A percentile compares a stretch with the other conserved stretches of the same genome.
phyloP scores from a whole-genome alignment of 345 rosid species.

The Corchorus capsularis region DNA sequence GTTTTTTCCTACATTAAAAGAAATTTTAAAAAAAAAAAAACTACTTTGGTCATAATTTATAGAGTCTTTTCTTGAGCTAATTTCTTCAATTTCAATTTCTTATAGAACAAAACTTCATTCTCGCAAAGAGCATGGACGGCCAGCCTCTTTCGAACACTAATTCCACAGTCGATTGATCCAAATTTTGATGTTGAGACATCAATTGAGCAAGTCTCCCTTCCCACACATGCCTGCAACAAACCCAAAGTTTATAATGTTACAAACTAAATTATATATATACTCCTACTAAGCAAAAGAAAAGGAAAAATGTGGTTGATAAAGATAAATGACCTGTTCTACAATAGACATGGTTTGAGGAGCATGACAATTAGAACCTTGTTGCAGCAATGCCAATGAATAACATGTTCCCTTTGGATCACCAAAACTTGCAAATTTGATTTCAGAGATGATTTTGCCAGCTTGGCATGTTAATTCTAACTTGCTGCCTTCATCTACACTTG shows the following conservation, averaged over 20 bases:
- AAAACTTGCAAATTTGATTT: constrained; percentile 46
- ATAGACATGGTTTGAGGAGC: neutral
- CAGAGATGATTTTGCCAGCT: constrained; percentile 25
- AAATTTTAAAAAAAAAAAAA: no score
- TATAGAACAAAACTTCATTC: neutral
- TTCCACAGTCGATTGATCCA: constrained; percentile 31
- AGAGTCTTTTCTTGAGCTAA: no score
- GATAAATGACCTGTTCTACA: neutral
- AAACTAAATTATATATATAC: no score
- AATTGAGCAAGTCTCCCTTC: constrained; percentile 32
- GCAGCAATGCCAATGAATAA: constrained; percentile 19
- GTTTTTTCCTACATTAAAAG: no score
- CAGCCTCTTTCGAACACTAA: constrained; percentile 8
- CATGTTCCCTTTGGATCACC: constrained; percentile 41
- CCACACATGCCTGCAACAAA: constrained; percentile 35
- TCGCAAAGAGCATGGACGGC: constrained; percentile 37
- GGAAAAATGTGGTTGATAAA: no score
- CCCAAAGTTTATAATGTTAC: neutral
- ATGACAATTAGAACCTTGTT: constrained; percentile 19
- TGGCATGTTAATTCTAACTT: constrained; percentile 41
- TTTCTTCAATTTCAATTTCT: neutral
- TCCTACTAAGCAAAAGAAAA: no score
- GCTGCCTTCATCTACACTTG: constrained; percentile 28
- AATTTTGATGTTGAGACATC: constrained; percentile 30
- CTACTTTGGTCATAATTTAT: no score